phyloP scores from a whole-genome alignment of 768 basidiomycete species.

The Mycena belliarum region DNA sequence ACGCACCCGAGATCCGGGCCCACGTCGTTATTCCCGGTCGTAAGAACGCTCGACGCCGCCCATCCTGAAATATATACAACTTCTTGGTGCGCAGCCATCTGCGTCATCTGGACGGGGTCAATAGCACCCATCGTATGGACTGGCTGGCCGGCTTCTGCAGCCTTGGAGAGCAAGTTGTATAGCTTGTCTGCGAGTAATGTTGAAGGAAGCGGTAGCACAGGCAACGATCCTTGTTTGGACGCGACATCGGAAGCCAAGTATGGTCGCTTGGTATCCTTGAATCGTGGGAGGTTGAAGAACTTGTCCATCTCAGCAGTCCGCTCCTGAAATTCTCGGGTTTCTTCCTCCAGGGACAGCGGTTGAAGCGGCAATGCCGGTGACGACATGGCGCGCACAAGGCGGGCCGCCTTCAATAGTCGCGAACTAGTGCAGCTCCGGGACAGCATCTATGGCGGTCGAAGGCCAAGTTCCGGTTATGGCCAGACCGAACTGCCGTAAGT shows the following conservation, averaged over 20 bases:
- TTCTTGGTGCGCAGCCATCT: constrained; percentile 87
- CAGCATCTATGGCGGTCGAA: constrained; percentile 24
- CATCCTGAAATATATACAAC: constrained; percentile 92
- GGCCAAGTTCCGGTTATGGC: too few relatives aligned
- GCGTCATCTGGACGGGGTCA: constrained; percentile 93
- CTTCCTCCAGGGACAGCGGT: constrained; percentile 58
- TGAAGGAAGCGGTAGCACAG: constrained; percentile 73
- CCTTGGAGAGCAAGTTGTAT: constrained; percentile 63
- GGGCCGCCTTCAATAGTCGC: constrained; percentile 25
- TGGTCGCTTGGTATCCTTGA: constrained; percentile 69
- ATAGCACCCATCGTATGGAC: constrained; percentile 93
- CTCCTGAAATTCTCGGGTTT: constrained; percentile 57
- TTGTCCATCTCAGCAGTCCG: constrained; percentile 63
- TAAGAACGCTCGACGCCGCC: constrained; percentile 84
- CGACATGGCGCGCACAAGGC: constrained; percentile 42
- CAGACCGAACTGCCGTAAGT: too few relatives aligned
- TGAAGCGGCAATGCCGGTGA: constrained; percentile 52
- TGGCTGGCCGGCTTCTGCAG: constrained; percentile 63
- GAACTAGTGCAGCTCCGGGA: constrained; percentile 28
- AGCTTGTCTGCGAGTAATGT: constrained; percentile 86
- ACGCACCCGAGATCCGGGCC: constrained; percentile 89
- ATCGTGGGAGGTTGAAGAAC: constrained; percentile 80
- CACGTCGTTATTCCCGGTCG: constrained; percentile 89
- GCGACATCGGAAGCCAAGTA: constrained; percentile 82
- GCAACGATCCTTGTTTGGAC: constrained; percentile 86